These are phyloP conservation scores for Geotrichum carabidarum DNA, from an alignment of 1,139 yeast genomes.

Conservation along the genomic window DNA sequence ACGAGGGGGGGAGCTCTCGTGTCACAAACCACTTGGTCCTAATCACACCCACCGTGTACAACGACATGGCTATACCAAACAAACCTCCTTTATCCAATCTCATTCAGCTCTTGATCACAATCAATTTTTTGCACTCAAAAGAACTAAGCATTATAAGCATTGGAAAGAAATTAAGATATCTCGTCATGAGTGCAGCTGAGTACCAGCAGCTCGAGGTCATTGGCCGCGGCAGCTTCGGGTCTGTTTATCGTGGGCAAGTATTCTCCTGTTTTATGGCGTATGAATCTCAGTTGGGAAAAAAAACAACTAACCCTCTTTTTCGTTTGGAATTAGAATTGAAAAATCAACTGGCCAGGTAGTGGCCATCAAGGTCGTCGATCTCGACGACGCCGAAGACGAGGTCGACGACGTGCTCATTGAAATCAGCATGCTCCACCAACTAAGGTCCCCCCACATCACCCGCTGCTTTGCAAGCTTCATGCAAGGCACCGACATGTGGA, in stretches of 20 bases:
- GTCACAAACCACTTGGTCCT: background rate
- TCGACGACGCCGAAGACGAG: conserved; percentile 67
- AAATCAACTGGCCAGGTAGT: conserved; percentile 42
- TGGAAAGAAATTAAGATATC: background rate
- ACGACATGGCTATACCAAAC: no score
- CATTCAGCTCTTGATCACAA: no score
- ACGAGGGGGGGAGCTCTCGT: no score
- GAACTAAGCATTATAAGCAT: background rate
- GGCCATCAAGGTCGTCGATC: conserved; percentile 73
- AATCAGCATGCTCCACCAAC: conserved; percentile 61
- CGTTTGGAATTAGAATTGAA: conserved; percentile 26
- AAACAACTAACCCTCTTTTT: background rate
- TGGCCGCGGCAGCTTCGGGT: conserved; percentile 95
- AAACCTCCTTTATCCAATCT: no score
- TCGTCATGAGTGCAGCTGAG: conserved; percentile 13
- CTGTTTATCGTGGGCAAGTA: conserved; percentile 53
- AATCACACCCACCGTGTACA: background rate
- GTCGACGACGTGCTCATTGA: conserved; percentile 66
- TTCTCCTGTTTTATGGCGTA: background rate
- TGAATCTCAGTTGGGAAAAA: background rate
- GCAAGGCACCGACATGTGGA: conserved; percentile 67
- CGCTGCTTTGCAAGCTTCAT: conserved; percentile 58
- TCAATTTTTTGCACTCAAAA: background rate
- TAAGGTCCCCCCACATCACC: conserved; percentile 62
- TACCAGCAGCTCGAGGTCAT: conserved; percentile 54